Evolutionary conservation across 371 early-diverging fungal species (phyloP), one percentile per base, ranked within the genome.

Genomic region (Zychaea mexicana): DNA sequence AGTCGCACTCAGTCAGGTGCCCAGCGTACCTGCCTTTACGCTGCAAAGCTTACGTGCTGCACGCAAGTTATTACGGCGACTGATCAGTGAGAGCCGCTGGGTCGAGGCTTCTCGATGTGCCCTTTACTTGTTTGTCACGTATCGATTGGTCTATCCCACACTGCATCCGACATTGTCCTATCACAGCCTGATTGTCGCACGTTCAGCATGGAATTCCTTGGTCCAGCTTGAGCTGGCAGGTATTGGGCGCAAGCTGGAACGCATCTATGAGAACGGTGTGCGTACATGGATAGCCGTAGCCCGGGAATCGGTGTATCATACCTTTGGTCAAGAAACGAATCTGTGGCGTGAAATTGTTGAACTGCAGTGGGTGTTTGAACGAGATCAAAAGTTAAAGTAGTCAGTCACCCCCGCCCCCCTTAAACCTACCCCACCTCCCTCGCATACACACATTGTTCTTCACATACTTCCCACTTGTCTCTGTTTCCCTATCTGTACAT

Each of bases 81-180:
- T 68, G 19, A 77, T 82, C 24, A 42, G 61, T 2, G 52, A 68
- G 55, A 70, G 72, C 15, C 42, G 63, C 19, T 86, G 86, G 87
- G 69, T 73, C 0, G 71, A 83, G 53, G 85, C 87, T 0, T 77
- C 87, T 47, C 69, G 76, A 47, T 73, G 82, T 53, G 79, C 87
- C 13, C 58, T 80, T n/a, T 87, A 85, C 60, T 77, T 91, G 1
- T 75, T 88, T 65, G 84, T 87, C 0, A 76, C 86, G 12, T 92
- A 93, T 57, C 64, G 86, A n/a, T 30, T 91, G 52, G 72, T 85
- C 7, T 92, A 91, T 66, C 90, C 90, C 38, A 78, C 86, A 4
- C 74, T 79, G 52, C 92, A 92, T 68, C 92, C 94, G 1, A 71
- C 87, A 15, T 60, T 90, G 2, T 81, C 86, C 10, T 78, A 85